These are phyloP conservation scores for Lodderomyces elongisporus DNA, from an alignment of 1,139 yeast genomes.

Conservation along the genomic window DNA sequence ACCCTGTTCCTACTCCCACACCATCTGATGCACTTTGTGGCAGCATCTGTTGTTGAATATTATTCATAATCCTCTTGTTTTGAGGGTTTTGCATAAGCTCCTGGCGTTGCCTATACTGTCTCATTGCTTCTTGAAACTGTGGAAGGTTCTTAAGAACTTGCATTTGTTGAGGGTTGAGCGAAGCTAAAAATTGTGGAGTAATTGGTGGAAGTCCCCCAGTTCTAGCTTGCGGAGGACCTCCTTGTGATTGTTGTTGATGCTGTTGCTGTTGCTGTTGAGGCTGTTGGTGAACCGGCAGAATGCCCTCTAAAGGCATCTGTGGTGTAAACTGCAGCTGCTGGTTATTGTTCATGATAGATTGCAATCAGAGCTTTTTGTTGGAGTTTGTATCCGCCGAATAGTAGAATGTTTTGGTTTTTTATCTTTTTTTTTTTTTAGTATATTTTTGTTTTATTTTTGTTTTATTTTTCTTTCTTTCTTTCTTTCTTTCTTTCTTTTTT, in stretches of 20 bases:
- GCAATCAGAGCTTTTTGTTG: too few species aligned
- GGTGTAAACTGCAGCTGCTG: too few species aligned
- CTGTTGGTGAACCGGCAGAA: conserved; percentile 1
- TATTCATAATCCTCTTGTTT: conserved; percentile 1
- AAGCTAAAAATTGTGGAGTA: conserved; percentile 38
- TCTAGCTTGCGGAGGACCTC: conserved; percentile 2
- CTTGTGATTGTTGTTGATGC: conserved; percentile 2
- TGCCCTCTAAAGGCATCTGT: too few species aligned
- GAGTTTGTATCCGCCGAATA: too few species aligned
- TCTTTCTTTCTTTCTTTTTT: too few species aligned
- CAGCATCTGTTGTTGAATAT: conserved; percentile 13
- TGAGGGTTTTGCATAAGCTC: conserved; percentile 9
- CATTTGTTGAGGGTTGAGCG: conserved; percentile 42
- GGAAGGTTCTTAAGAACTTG: conserved; percentile 47
- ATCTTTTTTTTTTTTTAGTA: too few species aligned
- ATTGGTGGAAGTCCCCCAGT: conserved; percentile 6
- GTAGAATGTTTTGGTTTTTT: too few species aligned
- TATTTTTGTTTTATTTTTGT: too few species aligned
- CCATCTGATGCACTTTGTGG: too few species aligned
- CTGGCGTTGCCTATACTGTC: conserved; percentile 34
- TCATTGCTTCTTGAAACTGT: conserved; percentile 38
- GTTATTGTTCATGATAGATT: too few species aligned
- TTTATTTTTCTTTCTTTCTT: neutral
- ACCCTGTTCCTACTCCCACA: too few species aligned
- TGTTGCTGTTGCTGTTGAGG: conserved; percentile 2